Conservation (phyloP, 331 rosid genomes). For the Spiraea crenata region DNA sequence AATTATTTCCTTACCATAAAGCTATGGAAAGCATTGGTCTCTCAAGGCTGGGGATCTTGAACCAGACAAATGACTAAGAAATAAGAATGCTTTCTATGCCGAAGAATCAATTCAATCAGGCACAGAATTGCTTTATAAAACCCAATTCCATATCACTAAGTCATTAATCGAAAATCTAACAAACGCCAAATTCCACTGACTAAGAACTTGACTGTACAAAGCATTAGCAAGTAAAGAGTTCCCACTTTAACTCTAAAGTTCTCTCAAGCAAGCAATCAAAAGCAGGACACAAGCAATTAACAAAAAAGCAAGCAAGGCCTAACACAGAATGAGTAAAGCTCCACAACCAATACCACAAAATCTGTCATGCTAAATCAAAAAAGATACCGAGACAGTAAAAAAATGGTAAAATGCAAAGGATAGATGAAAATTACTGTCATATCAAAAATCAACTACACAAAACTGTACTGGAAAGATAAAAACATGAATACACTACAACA, state of each 20-base stretch:
- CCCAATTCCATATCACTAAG: neutral
- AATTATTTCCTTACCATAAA: neutral
- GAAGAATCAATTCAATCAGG: neutral
- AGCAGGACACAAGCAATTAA: neutral
- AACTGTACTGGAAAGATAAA: conserved; percentile 3
- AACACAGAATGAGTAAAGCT: neutral
- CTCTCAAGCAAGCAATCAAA: neutral
- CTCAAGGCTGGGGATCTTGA: neutral
- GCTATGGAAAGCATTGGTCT: too few species aligned
- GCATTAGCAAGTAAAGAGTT: neutral
- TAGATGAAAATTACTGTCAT: neutral
- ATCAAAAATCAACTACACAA: conserved; percentile 8
- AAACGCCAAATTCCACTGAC: too few species aligned
- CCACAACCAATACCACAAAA: neutral
- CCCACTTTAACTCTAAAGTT: neutral
- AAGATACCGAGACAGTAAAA: neutral
- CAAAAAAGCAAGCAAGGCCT: conserved; percentile 4
- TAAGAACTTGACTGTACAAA: neutral
- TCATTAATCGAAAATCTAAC: neutral
- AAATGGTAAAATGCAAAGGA: neutral
- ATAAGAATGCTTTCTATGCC: neutral
- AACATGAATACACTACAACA: conserved; percentile 12
- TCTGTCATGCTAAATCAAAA: neutral
- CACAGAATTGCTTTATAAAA: neutral
- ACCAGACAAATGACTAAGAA: neutral